These are phyloP conservation scores for Adansonia grandidieri DNA, from an alignment of 441 rosid genomes.

Conservation along the genomic window DNA sequence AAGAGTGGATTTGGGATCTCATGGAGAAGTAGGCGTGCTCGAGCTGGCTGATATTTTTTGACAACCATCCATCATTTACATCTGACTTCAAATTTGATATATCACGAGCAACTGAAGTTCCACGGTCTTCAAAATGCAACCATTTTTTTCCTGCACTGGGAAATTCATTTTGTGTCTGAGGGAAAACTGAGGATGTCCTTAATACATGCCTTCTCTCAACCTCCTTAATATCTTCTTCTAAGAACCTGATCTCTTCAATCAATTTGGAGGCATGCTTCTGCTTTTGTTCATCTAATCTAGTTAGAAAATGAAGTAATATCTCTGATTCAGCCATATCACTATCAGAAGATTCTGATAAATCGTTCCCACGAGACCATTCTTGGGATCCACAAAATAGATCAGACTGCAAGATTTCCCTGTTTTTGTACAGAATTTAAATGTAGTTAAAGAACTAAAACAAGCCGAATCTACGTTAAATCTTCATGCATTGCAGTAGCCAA, in stretches of 20 bases:
- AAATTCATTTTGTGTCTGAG: conserved; percentile 33
- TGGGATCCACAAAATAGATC: conserved; percentile 48
- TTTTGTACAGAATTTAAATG: conserved; percentile 23
- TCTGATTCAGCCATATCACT: conserved; percentile 57
- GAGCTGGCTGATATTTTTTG: conserved; percentile 60
- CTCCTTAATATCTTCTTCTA: conserved; percentile 74
- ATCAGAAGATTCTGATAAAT: conserved; percentile 38
- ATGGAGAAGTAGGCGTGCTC: conserved; percentile 76
- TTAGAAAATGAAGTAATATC: conserved; percentile 64
- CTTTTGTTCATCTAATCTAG: conserved; percentile 54
- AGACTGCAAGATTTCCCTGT: conserved; percentile 77
- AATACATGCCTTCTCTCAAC: conserved; percentile 54
- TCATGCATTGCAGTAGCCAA: conserved; percentile 6
- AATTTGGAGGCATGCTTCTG: conserved; percentile 61
- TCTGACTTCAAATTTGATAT: conserved; percentile 39
- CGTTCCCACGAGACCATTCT: conserved; percentile 33
- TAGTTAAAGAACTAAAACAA: conserved; percentile 7
- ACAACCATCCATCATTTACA: conserved; percentile 48
- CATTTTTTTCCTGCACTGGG: conserved; percentile 38
- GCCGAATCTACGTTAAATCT: conserved; percentile 8
- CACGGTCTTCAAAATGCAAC: conserved; percentile 35
- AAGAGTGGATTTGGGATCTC: conserved; percentile 52
- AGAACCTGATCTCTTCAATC: conserved; percentile 49
- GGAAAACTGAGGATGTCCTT: conserved; percentile 37
- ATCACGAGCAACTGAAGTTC: conserved; percentile 37